Evolutionary conservation across 208 protist genomes (phyloP), one percentile per base, ranked within the genome.

Genomic region (Leishmania braziliensis): DNA sequence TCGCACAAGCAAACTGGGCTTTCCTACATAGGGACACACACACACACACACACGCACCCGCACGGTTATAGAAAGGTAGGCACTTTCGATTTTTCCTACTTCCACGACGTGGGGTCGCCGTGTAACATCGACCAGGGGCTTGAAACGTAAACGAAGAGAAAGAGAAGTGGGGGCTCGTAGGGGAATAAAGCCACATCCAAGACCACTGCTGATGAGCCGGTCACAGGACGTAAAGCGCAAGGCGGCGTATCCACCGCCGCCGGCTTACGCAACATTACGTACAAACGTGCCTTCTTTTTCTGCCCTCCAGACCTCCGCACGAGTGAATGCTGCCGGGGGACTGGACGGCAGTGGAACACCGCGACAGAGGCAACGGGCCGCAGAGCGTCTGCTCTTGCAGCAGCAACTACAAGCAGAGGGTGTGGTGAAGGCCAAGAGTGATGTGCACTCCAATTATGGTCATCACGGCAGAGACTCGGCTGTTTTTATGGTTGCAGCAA

Each of bases 291-390:
- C 74, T 14, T 9, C 39, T 43, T n/a, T 63, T 18, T 8, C 56
- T 5, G 36, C 23, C 33, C 33, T 65, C 26, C 10, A 20, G 14
- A 14, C 74, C 39, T 53, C 56, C 18, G 20, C 39, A 23, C 53
- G 18, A 18, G 54, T 60, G 18, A 77, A 48, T 14, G n/a, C 68
- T 29, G 16, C 5, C 66, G 74, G 75, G 9, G 46, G 36, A 20
- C 54, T 23, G 4, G 62, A 66, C 12, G 76, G 70, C 23, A 65
- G 6, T 18, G 60, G 18, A 62, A 80, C 75, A 0, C 71, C 76
- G 1, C 76, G 60, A 23, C 69, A 80, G 36, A 72, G 78, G 60
- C 81, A 84, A 36, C 68, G 76, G 9, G 76, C 76, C 2, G 58
- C 81, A 23, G 62, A 71, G 43, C 76, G 76, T 29, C 9, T 80